phyloP scores from a whole-genome alignment of 176 grass and related monocot genomes.

The Lolium perenne region DNA sequence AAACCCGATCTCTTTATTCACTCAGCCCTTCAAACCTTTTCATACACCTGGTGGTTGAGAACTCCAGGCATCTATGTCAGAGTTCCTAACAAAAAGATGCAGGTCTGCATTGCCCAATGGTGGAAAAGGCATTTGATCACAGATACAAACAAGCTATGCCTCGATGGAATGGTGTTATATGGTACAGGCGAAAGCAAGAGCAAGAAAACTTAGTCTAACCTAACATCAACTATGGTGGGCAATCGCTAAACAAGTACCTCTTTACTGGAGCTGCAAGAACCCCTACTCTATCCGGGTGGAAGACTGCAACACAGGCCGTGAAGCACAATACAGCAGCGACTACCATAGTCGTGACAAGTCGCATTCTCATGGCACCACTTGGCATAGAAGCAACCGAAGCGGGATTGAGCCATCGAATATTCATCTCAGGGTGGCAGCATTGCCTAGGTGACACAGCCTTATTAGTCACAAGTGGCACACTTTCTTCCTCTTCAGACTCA shows the following conservation, averaged over 20 bases:
- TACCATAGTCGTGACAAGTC: conserved; percentile 45
- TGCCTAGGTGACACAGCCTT: conserved; percentile 53
- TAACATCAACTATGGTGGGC: conserved; percentile 49
- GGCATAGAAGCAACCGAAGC: conserved; percentile 43
- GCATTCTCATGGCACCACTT: conserved; percentile 50
- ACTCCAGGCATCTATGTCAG: neutral
- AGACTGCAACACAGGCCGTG: conserved; percentile 68
- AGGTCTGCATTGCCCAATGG: neutral
- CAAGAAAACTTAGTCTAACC: conserved; percentile 27
- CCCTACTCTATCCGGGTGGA: conserved; percentile 67
- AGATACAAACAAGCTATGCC: conserved; percentile 37
- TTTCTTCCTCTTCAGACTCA: conserved; percentile 43
- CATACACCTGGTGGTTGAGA: neutral
- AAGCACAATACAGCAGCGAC: conserved; percentile 78
- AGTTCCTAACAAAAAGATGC: conserved; percentile 18
- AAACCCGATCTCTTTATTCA: neutral
- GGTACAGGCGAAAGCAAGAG: conserved; percentile 33
- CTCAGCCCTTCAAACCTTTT: neutral
- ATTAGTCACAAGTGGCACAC: conserved; percentile 57
- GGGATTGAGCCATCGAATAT: conserved; percentile 37
- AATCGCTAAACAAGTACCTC: conserved; percentile 64
- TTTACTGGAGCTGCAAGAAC: conserved; percentile 66
- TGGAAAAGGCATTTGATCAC: conserved; percentile 20
- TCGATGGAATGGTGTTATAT: conserved; percentile 24
- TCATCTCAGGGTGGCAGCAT: conserved; percentile 45